Evolutionary conservation across 1,284 basidiomycete genomes (phyloP).

Genomic region (Cutaneotrichosporon sp.): DNA sequence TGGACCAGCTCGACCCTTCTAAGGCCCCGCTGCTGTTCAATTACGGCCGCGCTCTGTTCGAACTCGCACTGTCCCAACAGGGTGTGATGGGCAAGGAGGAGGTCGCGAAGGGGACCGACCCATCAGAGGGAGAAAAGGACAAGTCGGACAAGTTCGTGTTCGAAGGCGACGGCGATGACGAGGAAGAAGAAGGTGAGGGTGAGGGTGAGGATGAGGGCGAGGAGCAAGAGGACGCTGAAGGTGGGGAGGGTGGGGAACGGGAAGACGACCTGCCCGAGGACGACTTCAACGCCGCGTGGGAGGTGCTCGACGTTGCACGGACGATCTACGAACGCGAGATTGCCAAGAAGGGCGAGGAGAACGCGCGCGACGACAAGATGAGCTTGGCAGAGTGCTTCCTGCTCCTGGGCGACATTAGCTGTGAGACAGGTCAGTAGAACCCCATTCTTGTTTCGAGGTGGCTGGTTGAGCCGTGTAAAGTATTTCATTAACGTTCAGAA

Average conservation of each 20-base stretch:
- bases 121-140: slow-evolving; percentile 27
- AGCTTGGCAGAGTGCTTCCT: slow-evolving; percentile 82
- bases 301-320: slow-evolving; percentile 81
- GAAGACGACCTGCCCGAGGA: slow-evolving; percentile 67
- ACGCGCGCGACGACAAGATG: slow-evolving; percentile 55
- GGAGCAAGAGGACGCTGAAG: slow-evolving; percentile 53
- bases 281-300: slow-evolving; percentile 93
- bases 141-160: slow-evolving; percentile 36
- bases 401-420: slow-evolving; percentile 77
- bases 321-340: slow-evolving; percentile 71
- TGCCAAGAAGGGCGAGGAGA: slow-evolving; percentile 22
- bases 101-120: slow-evolving; percentile 59
- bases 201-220: slow-evolving; percentile 64
- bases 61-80: slow-evolving; percentile 77
- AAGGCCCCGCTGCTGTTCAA: slow-evolving; percentile 78
- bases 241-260: slow-evolving; percentile 62
- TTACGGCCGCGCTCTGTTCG: slow-evolving; percentile 81
- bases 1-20: slow-evolving; percentile 71
- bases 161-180: slow-evolving; percentile 39
- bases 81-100: slow-evolving; percentile 78
- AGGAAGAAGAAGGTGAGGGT: slow-evolving; percentile 31
- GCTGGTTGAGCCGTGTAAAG: too few species aligned
- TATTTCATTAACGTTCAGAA: slow-evolving; percentile 57
- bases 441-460: neutral
- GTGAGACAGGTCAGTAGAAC: slow-evolving; percentile 71